Percentiles rank a stretch among this genome's conserved stretches.
phyloP scores from a whole-genome alignment of 768 basidiomycete genomes.

The Krasilnikovozyma curviuscula region DNA sequence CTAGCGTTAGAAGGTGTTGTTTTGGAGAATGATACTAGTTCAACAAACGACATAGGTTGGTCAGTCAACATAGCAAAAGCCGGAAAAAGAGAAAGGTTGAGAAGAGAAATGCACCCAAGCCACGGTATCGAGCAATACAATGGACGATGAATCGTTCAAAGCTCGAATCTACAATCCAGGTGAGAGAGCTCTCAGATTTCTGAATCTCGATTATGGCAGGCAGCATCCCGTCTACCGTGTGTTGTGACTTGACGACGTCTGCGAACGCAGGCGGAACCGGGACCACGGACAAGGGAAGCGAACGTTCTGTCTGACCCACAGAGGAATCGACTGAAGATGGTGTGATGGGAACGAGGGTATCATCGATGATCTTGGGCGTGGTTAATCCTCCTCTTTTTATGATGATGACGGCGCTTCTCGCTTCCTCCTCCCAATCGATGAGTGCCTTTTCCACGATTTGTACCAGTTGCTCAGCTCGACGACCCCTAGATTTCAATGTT shows the following conservation, averaged over 20 bases:
- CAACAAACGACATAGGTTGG: background rate
- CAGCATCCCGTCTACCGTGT: background rate
- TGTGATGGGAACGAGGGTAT: background rate
- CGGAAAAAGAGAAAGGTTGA: background rate
- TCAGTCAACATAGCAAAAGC: background rate
- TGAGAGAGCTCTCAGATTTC: background rate
- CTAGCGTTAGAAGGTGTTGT: conserved; percentile 1
- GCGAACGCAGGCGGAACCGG: too few species aligned
- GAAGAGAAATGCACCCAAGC: background rate
- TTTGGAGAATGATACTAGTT: conserved; percentile 10
- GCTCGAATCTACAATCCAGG: conserved; percentile 1
- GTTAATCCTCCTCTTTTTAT: background rate
- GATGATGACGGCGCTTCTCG: background rate
- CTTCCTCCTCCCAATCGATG: conserved; percentile 1
- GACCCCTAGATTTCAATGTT: conserved; percentile 1
- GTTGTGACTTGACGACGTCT: too few species aligned
- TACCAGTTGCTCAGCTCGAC: conserved; percentile 5
- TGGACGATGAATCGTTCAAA: conserved; percentile 12
- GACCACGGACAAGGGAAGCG: background rate
- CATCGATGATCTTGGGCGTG: conserved; percentile 2
- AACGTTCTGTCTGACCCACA: background rate
- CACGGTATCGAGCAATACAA: conserved; percentile 8
- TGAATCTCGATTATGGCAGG: conserved; percentile 10
- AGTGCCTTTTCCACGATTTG: conserved; percentile 5
- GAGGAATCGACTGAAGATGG: too few species aligned